These are phyloP conservation scores for Sistotremastrum niveocremeum DNA, from an alignment of 768 basidiomycete species.

Conservation along the genomic window DNA sequence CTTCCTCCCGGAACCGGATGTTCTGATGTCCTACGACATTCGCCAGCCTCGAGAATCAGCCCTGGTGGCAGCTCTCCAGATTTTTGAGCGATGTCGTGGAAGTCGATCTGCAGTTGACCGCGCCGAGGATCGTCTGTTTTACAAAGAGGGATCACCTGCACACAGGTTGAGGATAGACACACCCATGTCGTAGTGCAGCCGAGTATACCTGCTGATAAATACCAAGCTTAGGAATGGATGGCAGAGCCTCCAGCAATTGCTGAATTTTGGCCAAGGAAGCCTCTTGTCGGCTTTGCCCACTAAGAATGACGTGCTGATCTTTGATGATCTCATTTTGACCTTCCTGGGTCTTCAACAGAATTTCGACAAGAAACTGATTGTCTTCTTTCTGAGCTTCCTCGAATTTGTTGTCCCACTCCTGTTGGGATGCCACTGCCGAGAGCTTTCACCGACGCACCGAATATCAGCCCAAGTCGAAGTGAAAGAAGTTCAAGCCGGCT, in stretches of 20 bases:
- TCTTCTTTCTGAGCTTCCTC: constrained; percentile 25
- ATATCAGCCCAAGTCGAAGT: no score
- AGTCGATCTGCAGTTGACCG: constrained; percentile 31
- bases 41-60: constrained; percentile 36
- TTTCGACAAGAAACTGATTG: constrained; percentile 27
- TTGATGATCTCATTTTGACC: constrained; percentile 22
- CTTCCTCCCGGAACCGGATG: constrained; percentile 35
- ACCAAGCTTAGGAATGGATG: no score
- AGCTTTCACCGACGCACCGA: background rate
- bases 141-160: constrained; percentile 11
- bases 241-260: constrained; percentile 22
- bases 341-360: constrained; percentile 17
- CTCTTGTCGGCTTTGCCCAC: constrained; percentile 18
- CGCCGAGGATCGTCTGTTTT: constrained; percentile 9
- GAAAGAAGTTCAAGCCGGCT: background rate
- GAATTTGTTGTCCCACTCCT: constrained; percentile 35
- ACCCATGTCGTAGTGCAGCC: no score
- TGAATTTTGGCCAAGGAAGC: constrained; percentile 29
- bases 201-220: constrained; percentile 24
- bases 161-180: background rate
- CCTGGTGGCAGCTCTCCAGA: constrained; percentile 35
- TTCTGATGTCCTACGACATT: constrained; percentile 34
- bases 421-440: constrained; percentile 9
- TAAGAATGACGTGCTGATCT: constrained; percentile 22
- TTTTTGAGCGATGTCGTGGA: constrained; percentile 36